Base-by-base conservation (phyloP, 371 early-diverging fungal species). In the Rhizopus delemar region DNA sequence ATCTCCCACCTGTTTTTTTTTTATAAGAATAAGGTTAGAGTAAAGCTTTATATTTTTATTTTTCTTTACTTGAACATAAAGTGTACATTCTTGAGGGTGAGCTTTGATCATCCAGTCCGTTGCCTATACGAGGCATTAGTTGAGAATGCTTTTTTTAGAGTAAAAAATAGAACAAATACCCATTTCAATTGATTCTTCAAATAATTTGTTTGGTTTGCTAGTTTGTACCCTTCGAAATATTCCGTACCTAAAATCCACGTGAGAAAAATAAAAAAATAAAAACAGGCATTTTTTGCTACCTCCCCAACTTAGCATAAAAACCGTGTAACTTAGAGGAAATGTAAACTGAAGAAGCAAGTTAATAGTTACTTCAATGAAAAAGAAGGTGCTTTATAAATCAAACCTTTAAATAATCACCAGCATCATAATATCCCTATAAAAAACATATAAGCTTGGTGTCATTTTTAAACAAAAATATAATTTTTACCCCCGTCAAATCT, bases 271-370 rank as follows among this genome's bases (percentile, higher is more conserved):
- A 22, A 22, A 22, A 22, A 22, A 22, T 22, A 22, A 22, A 22
- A 22, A 22, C 22, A 22, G 22, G 22, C 22, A 22, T 22, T 22
- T 22, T 22, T 22, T 22, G 22, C 22, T 22, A 22, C 60, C 65
- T 64, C 86, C 85, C 85, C 86, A 87, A 33, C 83, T 70, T 5
- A 83, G 59, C 56, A 82, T 58, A 9, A 85, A 59, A 45, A 85
- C 12, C 3, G 78, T 50, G 51, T 83, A 81, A 0, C 84, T 75
- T 34, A 86, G 59, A 22, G 86, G 86, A 32, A 82, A 75, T 8
- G 81, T 81, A 54, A 86, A 84, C 63, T 86, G 22, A 22, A 22
- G 22, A 22, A 22, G 22, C 22, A 22, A 22, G 22, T 22, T 22
- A 22, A 22, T 22, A 22, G 22, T 22, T 22, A 22, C 22, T 22